These are phyloP conservation scores for Truncatella angustata DNA, from an alignment of 2,329 filamentous ascomycete species.

Conservation along the genomic window DNA sequence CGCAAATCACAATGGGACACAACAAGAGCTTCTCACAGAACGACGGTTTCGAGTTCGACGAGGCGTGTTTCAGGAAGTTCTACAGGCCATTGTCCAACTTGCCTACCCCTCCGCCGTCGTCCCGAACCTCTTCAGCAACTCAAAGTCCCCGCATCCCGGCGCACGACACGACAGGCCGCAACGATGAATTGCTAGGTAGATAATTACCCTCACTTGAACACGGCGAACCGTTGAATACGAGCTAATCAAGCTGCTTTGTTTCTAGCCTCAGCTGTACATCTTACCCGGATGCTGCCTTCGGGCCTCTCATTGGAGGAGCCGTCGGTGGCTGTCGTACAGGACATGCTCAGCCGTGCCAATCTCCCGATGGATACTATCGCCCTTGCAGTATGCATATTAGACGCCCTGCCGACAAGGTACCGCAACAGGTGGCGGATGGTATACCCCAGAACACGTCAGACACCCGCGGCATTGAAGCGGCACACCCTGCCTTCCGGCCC, in stretches of 20 bases:
- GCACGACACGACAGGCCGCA: slow-evolving; percentile 44
- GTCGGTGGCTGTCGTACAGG: slow-evolving; percentile 58
- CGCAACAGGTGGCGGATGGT: slow-evolving; percentile 60
- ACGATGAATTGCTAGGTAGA: slow-evolving; percentile 40
- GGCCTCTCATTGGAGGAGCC: slow-evolving; percentile 59
- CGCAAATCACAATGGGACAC: slow-evolving; percentile 28
- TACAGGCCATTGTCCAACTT: slow-evolving; percentile 68
- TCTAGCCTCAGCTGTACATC: slow-evolving; percentile 62
- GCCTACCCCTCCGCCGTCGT: slow-evolving; percentile 63
- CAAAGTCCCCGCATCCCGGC: slow-evolving; percentile 41
- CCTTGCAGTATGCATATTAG: slow-evolving; percentile 64
- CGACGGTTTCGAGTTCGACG: slow-evolving; percentile 48
- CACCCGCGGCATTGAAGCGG: slow-evolving; percentile 22
- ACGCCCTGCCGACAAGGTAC: slow-evolving; percentile 62
- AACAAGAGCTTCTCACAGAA: slow-evolving; percentile 33
- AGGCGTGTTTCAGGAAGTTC: slow-evolving; percentile 55
- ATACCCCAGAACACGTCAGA: slow-evolving; percentile 45
- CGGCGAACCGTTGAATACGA: slow-evolving; percentile 14
- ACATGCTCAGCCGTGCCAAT: slow-evolving; percentile 55
- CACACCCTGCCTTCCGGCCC: slow-evolving; percentile 45
- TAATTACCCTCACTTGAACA: no score
- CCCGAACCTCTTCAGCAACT: slow-evolving; percentile 40
- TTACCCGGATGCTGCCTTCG: slow-evolving; percentile 64
- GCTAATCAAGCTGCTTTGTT: slow-evolving; percentile 20
- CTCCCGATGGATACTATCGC: slow-evolving; percentile 62